Conservation (phyloP, 371 early-diverging fungal genomes). For the Syncephalis plumigaleata region DNA sequence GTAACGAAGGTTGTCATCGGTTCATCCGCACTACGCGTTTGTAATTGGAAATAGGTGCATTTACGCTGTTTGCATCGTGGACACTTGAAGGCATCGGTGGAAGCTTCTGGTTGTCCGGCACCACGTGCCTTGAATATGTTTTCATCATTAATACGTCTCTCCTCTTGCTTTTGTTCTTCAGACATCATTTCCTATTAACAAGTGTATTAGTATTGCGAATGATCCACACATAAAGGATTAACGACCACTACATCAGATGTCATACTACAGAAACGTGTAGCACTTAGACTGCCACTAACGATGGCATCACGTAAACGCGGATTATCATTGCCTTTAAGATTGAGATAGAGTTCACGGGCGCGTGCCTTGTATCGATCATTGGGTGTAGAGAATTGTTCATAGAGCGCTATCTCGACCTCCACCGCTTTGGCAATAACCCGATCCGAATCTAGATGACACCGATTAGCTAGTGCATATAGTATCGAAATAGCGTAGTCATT, state of each 20-base stretch:
- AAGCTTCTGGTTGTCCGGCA: slow-evolving; percentile 59
- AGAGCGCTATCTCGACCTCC: slow-evolving; percentile 48
- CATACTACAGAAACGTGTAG: slow-evolving; percentile 58
- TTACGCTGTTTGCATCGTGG: slow-evolving; percentile 81
- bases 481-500: not conserved
- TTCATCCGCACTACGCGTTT: slow-evolving; percentile 98
- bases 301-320: slow-evolving; percentile 58
- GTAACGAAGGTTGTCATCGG: slow-evolving; percentile 95
- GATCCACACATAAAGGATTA: not conserved
- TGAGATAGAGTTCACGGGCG: slow-evolving; percentile 64
- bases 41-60: slow-evolving; percentile 92
- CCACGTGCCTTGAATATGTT: slow-evolving; percentile 65
- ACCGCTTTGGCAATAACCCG: slow-evolving; percentile 35
- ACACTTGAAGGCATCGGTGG: slow-evolving; percentile 90
- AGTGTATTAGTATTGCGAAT: not conserved
- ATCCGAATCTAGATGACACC: slow-evolving; percentile 26
- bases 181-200: slow-evolving; percentile 73
- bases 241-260: slow-evolving; percentile 28
- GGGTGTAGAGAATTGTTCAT: slow-evolving; percentile 23
- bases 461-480: not conserved
- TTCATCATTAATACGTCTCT: slow-evolving; percentile 47
- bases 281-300: slow-evolving; percentile 43
- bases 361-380: slow-evolving; percentile 50
- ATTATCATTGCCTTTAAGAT: slow-evolving; percentile 69
- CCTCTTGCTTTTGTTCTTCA: slow-evolving; percentile 53